Evolutionary conservation across 495 filamentous ascomycete genomes (phyloP), one percentile per base, ranked within the genome.

Genomic region (Daldinia vernicosa): DNA sequence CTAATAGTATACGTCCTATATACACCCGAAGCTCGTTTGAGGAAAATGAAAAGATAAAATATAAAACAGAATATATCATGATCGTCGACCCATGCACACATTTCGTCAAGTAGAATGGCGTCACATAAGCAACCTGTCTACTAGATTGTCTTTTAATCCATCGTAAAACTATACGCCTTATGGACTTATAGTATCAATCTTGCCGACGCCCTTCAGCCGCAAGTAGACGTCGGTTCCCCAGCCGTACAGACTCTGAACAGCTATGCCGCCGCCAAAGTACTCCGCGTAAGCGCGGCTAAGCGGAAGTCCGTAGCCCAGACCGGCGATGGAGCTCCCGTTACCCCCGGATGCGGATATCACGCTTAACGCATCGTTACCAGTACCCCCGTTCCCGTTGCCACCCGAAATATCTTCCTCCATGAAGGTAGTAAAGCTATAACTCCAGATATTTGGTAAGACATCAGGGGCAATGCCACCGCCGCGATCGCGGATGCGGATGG

Each of bases 251-350:
- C 93, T 97, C 85, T 98, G 95, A 63, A 99, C 89, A 7, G 88
- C 88, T 69, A 99, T 93, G n/a, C 95, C 93, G 1, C 95, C 95
- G 2, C 95, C 95, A 84, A 99, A 99, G 75, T 98, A 98, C 81
- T 99, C 94, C 0, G 95, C 95, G 80, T 99, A 99, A 0, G 95
- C 95, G 70, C 95, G 86, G 57, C 94, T 93, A 39, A 99, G 80
- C 40, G 95, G 95, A 65, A 99, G 74, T 12, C 95, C 95, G 80
- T 99, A 99, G 2, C 95, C 95, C 27, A 99, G 81, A 1, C 95
- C 76, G 0, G 95, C 95, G 66, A 99, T 94, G 58, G 90, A 93
- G 73, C 89, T 92, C 3, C 86, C 81, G 37, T 89, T 89, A 3
- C 86, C 88, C 50, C 90, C 88, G 17, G 84, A 86, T 0, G 84